Evolutionary conservation across 208 protist genomes (phyloP), one percentile per base, ranked within the genome.

Genomic region (Novymonas esmeraldas): DNA sequence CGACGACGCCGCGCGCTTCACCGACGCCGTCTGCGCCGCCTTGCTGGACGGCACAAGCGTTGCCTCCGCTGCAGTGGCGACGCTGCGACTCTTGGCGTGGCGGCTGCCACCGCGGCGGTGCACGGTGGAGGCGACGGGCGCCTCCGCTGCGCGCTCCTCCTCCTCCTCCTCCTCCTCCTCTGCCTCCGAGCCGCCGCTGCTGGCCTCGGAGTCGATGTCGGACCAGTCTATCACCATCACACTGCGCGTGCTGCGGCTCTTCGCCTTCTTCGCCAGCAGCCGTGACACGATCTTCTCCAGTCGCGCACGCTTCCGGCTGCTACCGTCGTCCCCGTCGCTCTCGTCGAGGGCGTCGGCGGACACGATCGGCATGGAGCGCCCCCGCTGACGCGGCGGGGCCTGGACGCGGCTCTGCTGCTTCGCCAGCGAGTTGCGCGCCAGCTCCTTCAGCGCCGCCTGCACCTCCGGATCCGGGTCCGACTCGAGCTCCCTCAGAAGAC

Each of bases 141-240:
- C n/a, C n/a, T n/a, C n/a, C n/a, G n/a, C n/a, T n/a, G n/a, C n/a
- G 26, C 58, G 60, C 33, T 41, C 36, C 38, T 58, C 70, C 14
- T 34, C 56, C 50, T 75, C 68, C 38, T 67, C 51, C 13, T 51
- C 33, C 9, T 64, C 56, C 4, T 44, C 51, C 20, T 52, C 55
- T 28, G 29, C 38, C 29, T 51, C 41, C 24, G 54, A 31, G 34
- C 58, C 51, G 28, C 78, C 41, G 3, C 63, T 28, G 24, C 63
- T 49, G 45, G 20, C 68, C 39, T 80, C 71, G n/a, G 81, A 85
- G 33, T 84, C 68, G 45, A 50, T 39, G 61, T 84, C 79, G 10
- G 83, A 89, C 85, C 87, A 95, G 72, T 95, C 83, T 64, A 95
- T 93, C 41, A 95, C 90, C 61, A 93, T 79, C 14, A 92, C 85